Percentiles rank a stretch among this genome's conserved stretches.
Evolutionary conservation across 164 flowering plant species (phyloP).

Genomic region (Liriodendron chinense): DNA sequence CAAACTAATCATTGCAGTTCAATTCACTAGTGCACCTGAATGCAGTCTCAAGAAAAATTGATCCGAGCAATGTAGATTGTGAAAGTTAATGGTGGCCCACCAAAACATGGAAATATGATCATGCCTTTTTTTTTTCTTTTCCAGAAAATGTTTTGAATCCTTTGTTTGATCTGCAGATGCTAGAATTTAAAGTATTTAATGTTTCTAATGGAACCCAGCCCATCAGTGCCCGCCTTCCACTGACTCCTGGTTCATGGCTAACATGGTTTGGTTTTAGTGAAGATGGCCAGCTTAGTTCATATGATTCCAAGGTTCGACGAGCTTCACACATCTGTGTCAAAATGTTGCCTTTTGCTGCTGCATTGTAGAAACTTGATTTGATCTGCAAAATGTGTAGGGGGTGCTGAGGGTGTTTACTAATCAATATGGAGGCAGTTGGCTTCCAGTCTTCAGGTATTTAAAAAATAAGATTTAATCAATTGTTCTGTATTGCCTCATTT

Average conservation of each 20-base stretch:
- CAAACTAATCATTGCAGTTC: neutral
- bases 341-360: neutral
- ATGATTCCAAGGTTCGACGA: slow-evolving; percentile 82
- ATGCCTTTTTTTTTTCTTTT: neutral
- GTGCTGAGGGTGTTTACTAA: slow-evolving; percentile 69
- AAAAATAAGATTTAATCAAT: neutral
- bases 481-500: too few relatives aligned
- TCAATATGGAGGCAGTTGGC: slow-evolving; percentile 91
- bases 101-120: neutral
- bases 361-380: slow-evolving; percentile 14
- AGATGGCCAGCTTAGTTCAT: slow-evolving; percentile 84
- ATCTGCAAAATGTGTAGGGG: slow-evolving; percentile 48
- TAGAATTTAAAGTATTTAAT: slow-evolving; percentile 71
- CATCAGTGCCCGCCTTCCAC: slow-evolving; percentile 60
- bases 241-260: slow-evolving; percentile 79
- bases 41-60: neutral
- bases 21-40: neutral
- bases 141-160: neutral
- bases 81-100: neutral
- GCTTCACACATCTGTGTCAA: neutral
- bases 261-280: slow-evolving; percentile 96
- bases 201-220: slow-evolving; percentile 53
- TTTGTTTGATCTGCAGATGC: slow-evolving; percentile 51
- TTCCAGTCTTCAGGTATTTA: slow-evolving; percentile 86
- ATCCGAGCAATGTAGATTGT: neutral